These are phyloP conservation scores for Odonthalia washingtoniensis DNA, from an alignment of 31 red algal genomes.

Conservation along the genomic window DNA sequence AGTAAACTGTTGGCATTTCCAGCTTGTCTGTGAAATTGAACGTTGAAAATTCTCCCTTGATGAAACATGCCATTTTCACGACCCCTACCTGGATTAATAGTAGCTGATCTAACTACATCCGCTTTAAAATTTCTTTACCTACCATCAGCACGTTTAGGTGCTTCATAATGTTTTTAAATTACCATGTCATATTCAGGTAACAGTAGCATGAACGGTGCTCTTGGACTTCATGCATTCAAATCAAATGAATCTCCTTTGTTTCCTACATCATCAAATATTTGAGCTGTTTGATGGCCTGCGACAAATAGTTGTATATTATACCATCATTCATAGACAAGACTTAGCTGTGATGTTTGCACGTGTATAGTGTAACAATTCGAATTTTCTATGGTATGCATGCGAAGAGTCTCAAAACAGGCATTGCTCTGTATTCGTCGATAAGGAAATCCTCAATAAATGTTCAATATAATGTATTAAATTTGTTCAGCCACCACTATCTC, in stretches of 20 bases:
- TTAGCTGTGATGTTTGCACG: constrained; percentile 57
- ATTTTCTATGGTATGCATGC: constrained; percentile 17
- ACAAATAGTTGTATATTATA: constrained; percentile 56
- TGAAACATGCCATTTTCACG: constrained; percentile 31
- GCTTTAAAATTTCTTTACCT: constrained; percentile 25
- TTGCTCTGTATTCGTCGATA: too few relatives aligned
- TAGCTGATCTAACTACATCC: constrained; percentile 53
- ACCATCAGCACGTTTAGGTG: neutral
- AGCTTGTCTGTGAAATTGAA: constrained; percentile 14
- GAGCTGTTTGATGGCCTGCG: constrained; percentile 31
- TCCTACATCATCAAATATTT: constrained; percentile 52
- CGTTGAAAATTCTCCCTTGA: constrained; percentile 17
- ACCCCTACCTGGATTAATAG: constrained; percentile 9
- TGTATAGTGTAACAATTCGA: constrained; percentile 52
- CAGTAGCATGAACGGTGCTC: constrained; percentile 37
- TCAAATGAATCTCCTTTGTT: constrained; percentile 74
- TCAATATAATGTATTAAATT: too few relatives aligned
- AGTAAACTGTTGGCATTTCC: constrained; percentile 18
- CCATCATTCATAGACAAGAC: constrained; percentile 13
- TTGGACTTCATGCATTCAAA: constrained; percentile 19
- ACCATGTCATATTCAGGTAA: constrained; percentile 31
- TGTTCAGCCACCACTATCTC: too few relatives aligned
- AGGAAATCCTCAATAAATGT: too few relatives aligned
- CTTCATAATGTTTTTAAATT: neutral
- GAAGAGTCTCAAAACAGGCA: constrained; percentile 64